These are phyloP conservation scores for Recurvomyces mirabilis DNA, from an alignment of 495 filamentous ascomycete species.

Conservation along the genomic window DNA sequence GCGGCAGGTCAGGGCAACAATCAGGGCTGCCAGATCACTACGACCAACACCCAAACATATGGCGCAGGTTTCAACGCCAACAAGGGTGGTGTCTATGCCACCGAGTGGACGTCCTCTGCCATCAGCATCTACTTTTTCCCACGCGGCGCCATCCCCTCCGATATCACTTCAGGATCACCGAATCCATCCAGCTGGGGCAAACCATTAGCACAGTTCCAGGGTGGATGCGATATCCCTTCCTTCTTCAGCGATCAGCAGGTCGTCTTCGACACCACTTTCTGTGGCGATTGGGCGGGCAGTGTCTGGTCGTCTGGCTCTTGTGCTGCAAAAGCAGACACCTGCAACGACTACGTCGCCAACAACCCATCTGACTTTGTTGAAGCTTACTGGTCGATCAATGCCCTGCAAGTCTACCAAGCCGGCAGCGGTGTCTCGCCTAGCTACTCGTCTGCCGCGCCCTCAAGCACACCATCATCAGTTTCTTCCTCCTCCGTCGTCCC, in stretches of 20 bases:
- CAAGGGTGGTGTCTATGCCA: slow-evolving; percentile 67
- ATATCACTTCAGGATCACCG: slow-evolving; percentile 45
- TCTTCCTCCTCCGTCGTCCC: too few species aligned
- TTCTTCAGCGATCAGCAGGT: slow-evolving; percentile 28
- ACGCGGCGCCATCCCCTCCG: slow-evolving; percentile 44
- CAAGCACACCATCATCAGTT: not conserved
- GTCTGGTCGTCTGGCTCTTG: slow-evolving; percentile 34
- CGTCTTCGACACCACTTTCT: slow-evolving; percentile 71
- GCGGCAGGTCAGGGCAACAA: slow-evolving; percentile 42
- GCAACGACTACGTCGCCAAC: slow-evolving; percentile 23
- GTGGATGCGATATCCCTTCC: slow-evolving; percentile 22
- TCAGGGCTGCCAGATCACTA: slow-evolving; percentile 33
- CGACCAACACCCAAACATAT: slow-evolving; percentile 30
- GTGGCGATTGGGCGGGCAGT: slow-evolving; percentile 74
- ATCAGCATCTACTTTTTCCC: slow-evolving; percentile 77
- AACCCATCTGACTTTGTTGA: slow-evolving; percentile 27
- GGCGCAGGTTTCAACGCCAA: slow-evolving; percentile 60
- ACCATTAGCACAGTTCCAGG: slow-evolving; percentile 52
- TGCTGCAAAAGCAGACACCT: slow-evolving; percentile 13
- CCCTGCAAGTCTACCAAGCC: slow-evolving; percentile 23
- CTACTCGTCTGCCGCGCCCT: not conserved
- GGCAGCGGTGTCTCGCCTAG: not conserved
- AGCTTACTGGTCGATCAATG: slow-evolving; percentile 29
- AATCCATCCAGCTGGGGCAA: slow-evolving; percentile 53
- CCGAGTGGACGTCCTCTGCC: slow-evolving; percentile 55